These are phyloP conservation scores for Colletotrichum sidae DNA, from an alignment of 2,329 filamentous ascomycete species.

Conservation along the genomic window DNA sequence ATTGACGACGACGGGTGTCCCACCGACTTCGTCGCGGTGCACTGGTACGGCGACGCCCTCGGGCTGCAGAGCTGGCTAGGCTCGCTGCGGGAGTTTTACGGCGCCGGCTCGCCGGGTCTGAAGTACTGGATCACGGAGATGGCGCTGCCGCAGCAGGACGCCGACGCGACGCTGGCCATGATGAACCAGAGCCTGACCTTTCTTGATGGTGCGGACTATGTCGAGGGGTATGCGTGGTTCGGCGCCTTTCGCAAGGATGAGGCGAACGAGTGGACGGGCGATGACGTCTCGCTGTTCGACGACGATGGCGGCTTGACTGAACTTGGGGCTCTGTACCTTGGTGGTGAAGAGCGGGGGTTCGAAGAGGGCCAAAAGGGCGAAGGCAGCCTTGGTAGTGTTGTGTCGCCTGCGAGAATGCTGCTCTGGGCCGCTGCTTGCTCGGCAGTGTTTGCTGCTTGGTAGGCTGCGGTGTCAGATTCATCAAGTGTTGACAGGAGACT, in stretches of 20 bases:
- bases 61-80: conserved; percentile 51
- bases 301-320: conserved; percentile 51
- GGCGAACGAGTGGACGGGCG: conserved; percentile 53
- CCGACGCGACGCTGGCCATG: conserved; percentile 51
- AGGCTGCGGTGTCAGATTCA: not conserved
- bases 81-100: conserved; percentile 51
- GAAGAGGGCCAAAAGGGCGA: conserved; percentile 43
- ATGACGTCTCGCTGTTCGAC: conserved; percentile 51
- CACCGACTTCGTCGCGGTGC: conserved; percentile 53
- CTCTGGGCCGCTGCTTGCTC: not conserved
- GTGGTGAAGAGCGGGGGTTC: conserved; percentile 52
- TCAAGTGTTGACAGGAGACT: too few species aligned
- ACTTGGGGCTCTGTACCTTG: conserved; percentile 52
- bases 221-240: conserved; percentile 56
- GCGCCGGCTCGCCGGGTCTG: conserved; percentile 39
- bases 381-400: conserved; percentile 11
- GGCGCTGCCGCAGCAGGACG: conserved; percentile 49
- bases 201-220: conserved; percentile 48
- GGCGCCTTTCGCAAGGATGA: conserved; percentile 52
- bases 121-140: conserved; percentile 55
- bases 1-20: conserved; percentile 53
- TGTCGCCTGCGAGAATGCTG: not conserved
- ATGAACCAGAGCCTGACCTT: conserved; percentile 52
- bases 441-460: conserved; percentile 1
- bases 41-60: conserved; percentile 53